These are phyloP conservation scores for Yamadazyma sp. DNA, from an alignment of 805 yeast species.

Conservation along the genomic window DNA sequence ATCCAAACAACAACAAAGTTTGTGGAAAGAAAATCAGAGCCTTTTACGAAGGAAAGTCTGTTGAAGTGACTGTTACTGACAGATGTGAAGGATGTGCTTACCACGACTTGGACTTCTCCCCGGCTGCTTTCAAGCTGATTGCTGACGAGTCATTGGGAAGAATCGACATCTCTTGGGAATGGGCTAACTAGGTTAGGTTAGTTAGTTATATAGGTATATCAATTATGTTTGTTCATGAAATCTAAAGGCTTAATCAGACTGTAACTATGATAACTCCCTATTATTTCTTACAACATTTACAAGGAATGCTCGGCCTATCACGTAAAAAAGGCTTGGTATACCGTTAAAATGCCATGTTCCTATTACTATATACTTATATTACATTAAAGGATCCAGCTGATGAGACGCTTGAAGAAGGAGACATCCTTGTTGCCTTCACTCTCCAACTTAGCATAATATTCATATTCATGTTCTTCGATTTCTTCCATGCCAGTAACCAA, in stretches of 20 bases:
- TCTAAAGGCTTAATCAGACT: too few species aligned
- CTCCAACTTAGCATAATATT: constrained; percentile 35
- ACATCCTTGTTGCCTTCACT: constrained; percentile 17
- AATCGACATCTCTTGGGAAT: constrained; percentile 52
- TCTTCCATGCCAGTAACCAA: constrained; percentile 45
- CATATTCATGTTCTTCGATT: constrained; percentile 50
- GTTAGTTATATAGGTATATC: background rate
- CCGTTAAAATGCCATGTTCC: constrained; percentile 18
- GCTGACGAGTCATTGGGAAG: constrained; percentile 56
- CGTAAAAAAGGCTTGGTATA: too few species aligned
- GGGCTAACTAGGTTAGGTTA: constrained; percentile 6
- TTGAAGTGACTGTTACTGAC: constrained; percentile 57
- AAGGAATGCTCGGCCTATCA: too few species aligned
- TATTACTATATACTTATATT: constrained; percentile 9
- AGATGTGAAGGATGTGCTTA: constrained; percentile 54
- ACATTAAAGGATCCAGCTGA: constrained; percentile 17
- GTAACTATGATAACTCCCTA: too few species aligned
- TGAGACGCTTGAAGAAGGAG: constrained; percentile 7
- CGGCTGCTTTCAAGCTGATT: constrained; percentile 52
- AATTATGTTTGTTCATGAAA: too few species aligned
- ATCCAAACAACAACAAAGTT: constrained; percentile 46
- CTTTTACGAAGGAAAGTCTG: constrained; percentile 48
- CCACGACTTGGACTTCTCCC: constrained; percentile 59
- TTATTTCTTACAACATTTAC: too few species aligned
- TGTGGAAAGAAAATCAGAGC: constrained; percentile 56